Conservation (phyloP, 257 asterid genomes). For the Plantago elongata region DNA sequence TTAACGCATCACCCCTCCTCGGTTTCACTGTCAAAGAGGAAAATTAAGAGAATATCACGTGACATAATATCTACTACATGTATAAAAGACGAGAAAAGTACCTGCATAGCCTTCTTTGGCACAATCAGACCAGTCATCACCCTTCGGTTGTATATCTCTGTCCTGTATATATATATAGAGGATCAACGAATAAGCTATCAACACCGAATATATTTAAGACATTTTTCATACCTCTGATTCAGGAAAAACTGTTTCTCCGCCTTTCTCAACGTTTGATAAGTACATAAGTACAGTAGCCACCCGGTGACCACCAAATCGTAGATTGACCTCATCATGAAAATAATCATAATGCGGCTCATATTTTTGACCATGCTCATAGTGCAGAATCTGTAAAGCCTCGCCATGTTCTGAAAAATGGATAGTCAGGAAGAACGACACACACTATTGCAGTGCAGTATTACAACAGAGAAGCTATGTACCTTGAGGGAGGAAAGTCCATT, state of each 20-base stretch:
- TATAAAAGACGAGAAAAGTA: conserved; percentile 9
- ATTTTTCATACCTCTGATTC: conserved; percentile 43
- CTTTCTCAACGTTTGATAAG: conserved; percentile 61
- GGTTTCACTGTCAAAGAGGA: conserved; percentile 61
- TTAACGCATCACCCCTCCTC: conserved; percentile 60
- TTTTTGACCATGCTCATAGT: conserved; percentile 79
- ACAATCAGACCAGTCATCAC: conserved; percentile 75
- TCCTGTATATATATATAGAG: conserved; percentile 31
- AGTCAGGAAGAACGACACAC: neutral
- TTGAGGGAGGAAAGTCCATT: conserved; percentile 90
- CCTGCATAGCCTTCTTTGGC: conserved; percentile 88
- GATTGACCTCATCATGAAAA: conserved; percentile 71
- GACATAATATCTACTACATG: neutral
- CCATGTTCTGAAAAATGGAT: conserved; percentile 57
- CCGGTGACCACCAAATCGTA: conserved; percentile 72
- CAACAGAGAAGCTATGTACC: conserved; percentile 37
- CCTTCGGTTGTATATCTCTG: conserved; percentile 48
- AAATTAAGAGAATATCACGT: neutral
- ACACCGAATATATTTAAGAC: neutral
- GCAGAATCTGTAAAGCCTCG: conserved; percentile 78
- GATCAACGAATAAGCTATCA: conserved; percentile 2
- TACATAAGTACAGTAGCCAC: conserved; percentile 94
- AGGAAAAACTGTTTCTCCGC: conserved; percentile 90
- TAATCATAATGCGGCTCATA: conserved; percentile 86
- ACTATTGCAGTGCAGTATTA: neutral